Conservation (phyloP, 2,329 filamentous ascomycete genomes). For the Westerdykella aurantiaca region DNA sequence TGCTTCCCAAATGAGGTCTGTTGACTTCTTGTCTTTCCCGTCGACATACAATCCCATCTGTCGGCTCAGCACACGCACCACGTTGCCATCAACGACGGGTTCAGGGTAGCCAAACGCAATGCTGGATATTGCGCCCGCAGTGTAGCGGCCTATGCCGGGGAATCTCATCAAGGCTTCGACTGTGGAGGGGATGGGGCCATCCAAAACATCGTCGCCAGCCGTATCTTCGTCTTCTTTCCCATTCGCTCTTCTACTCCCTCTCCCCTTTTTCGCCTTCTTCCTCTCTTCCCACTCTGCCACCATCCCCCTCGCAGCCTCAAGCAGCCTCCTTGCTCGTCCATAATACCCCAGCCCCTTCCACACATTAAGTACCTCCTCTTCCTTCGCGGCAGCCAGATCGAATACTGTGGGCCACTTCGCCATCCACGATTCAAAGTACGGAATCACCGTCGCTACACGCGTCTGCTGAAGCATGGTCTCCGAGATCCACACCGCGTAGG, state of each 20-base stretch:
- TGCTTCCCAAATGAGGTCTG: slow-evolving; percentile 54
- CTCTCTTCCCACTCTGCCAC: slow-evolving; percentile 23
- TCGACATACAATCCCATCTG: slow-evolving; percentile 55
- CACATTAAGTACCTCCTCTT: slow-evolving; percentile 53
- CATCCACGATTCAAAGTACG: slow-evolving; percentile 61
- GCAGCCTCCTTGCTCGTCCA: slow-evolving; percentile 56
- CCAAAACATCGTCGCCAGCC: too few species aligned
- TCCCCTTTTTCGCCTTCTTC: slow-evolving; percentile 2
- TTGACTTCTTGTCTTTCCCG: slow-evolving; percentile 51
- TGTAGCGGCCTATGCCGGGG: slow-evolving; percentile 58
- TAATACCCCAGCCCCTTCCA: slow-evolving; percentile 62
- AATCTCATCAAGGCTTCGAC: slow-evolving; percentile 46
- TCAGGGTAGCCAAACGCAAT: slow-evolving; percentile 57
- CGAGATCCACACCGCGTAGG: slow-evolving; percentile 62
- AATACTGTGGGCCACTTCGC: slow-evolving; percentile 55
- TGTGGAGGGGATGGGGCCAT: slow-evolving; percentile 45
- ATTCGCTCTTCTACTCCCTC: slow-evolving; percentile 1
- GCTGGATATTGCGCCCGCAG: slow-evolving; percentile 56
- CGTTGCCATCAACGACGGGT: slow-evolving; percentile 61
- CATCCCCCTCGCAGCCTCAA: slow-evolving; percentile 51
- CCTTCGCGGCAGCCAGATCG: slow-evolving; percentile 49
- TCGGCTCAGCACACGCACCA: slow-evolving; percentile 55
- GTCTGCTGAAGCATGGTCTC: slow-evolving; percentile 65
- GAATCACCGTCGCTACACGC: slow-evolving; percentile 56
- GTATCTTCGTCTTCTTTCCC: too few species aligned